A percentile compares a stretch with the other conserved stretches of the same genome.
Evolutionary conservation across 1,284 basidiomycete species (phyloP).

Genomic region (Rhodotorula glutinis): DNA sequence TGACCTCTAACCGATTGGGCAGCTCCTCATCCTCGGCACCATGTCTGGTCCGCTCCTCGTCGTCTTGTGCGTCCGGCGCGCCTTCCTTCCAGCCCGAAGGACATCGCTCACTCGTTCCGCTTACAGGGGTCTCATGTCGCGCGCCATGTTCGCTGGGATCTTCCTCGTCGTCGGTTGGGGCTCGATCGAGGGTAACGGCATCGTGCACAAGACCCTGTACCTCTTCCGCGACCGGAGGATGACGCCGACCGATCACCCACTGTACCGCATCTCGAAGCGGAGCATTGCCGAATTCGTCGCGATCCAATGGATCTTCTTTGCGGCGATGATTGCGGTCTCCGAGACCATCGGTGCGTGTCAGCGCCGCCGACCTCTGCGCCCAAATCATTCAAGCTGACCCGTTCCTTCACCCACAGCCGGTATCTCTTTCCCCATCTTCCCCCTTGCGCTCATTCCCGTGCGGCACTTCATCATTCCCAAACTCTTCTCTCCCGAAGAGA

Average conservation of each 20-base stretch:
- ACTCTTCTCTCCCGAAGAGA: conserved; percentile 74
- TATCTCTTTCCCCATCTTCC: conserved; percentile 50
- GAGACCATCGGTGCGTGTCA: conserved; percentile 75
- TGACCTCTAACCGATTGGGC: background rate
- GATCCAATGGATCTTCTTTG: conserved; percentile 82
- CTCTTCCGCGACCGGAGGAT: conserved; percentile 70
- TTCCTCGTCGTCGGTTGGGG: conserved; percentile 29
- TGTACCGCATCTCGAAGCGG: conserved; percentile 68
- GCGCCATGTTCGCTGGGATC: conserved; percentile 44
- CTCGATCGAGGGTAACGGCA: conserved; percentile 68
- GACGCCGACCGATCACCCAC: conserved; percentile 64
- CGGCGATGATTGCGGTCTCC: conserved; percentile 83
- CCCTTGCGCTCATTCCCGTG: conserved; percentile 80
- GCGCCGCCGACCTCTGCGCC: background rate
- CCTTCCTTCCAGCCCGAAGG: conserved; percentile 50
- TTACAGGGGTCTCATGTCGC: conserved; percentile 58
- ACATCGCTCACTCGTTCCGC: background rate
- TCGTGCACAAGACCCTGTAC: conserved; percentile 77
- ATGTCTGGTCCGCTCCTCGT: conserved; percentile 78
- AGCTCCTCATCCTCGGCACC: conserved; percentile 55
- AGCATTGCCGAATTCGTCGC: conserved; percentile 73
- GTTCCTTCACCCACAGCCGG: conserved; percentile 25
- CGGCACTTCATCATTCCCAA: conserved; percentile 69
- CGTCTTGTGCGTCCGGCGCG: conserved; percentile 65
- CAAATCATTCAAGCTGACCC: too few species aligned